phyloP scores from a whole-genome alignment of 805 yeast species.

The Sporopachydermia lactativora region DNA sequence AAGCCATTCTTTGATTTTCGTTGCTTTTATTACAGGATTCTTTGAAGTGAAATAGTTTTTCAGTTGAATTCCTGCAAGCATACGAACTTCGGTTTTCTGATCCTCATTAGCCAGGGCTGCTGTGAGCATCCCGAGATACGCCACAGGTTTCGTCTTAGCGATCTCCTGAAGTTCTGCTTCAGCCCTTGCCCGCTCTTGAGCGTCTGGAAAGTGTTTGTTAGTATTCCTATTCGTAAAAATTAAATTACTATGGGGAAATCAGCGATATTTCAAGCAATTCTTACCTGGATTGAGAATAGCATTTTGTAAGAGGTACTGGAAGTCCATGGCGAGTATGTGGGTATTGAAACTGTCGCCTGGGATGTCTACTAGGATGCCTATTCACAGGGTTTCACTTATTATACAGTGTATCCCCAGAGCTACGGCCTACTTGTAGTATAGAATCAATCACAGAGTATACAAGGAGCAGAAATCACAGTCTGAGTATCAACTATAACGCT shows the following conservation, averaged over 20 bases:
- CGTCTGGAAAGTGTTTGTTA: conserved; percentile 33
- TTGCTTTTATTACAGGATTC: conserved; percentile 41
- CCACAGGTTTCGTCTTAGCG: conserved; percentile 60
- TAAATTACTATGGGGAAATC: too few relatives aligned
- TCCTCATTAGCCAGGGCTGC: conserved; percentile 54
- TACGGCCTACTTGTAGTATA: too few relatives aligned
- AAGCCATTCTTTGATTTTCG: conserved; percentile 65
- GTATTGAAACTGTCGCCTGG: too few relatives aligned
- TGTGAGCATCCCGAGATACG: conserved; percentile 56
- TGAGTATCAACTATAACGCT: too few relatives aligned
- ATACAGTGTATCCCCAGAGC: too few relatives aligned
- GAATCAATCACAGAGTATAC: too few relatives aligned
- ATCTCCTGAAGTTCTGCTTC: conserved; percentile 61
- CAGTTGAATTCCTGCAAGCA: conserved; percentile 77
- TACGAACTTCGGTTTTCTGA: conserved; percentile 66
- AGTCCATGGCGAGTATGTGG: conserved; percentile 43
- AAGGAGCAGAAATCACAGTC: too few relatives aligned
- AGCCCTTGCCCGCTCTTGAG: conserved; percentile 56
- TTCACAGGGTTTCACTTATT: too few relatives aligned
- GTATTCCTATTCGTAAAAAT: too few relatives aligned
- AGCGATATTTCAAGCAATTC: too few relatives aligned
- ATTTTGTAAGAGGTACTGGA: conserved; percentile 59
- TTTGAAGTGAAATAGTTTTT: conserved; percentile 84
- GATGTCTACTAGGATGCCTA: too few relatives aligned
- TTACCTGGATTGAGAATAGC: conserved; percentile 52